phyloP scores from a whole-genome alignment of 2,329 filamentous ascomycete species.

The Didymella lethalis region DNA sequence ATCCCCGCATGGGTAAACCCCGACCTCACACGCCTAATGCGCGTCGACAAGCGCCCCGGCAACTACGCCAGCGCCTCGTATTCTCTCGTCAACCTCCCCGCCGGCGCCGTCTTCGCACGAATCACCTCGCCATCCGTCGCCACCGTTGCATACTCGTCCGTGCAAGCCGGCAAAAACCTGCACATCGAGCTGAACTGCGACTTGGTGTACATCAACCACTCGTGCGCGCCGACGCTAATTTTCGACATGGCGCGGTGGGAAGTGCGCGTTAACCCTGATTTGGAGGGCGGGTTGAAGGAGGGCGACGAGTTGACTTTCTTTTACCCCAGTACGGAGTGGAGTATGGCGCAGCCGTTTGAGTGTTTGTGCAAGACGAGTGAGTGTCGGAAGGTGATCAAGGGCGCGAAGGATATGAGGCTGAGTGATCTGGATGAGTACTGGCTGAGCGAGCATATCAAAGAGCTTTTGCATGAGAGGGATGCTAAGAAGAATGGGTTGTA shows the following conservation, averaged over 20 bases:
- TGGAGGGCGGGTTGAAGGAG: conserved; percentile 39
- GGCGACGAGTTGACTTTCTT: conserved; percentile 66
- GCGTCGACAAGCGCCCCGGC: conserved; percentile 49
- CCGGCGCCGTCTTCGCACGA: conserved; percentile 59
- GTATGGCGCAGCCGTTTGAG: conserved; percentile 75
- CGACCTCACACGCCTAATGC: conserved; percentile 51
- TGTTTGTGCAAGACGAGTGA: conserved; percentile 67
- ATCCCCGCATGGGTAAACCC: conserved; percentile 49
- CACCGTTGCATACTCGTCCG: conserved; percentile 59
- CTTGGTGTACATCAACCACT: conserved; percentile 66
- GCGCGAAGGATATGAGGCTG: conserved; percentile 67
- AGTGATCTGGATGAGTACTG: conserved; percentile 65
- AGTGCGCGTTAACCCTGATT: conserved; percentile 62
- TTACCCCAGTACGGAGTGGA: conserved; percentile 78
- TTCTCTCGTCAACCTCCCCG: conserved; percentile 60
- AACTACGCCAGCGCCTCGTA: conserved; percentile 55
- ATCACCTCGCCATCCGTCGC: conserved; percentile 58
- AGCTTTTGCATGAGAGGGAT: conserved; percentile 39
- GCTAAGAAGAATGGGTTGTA: conserved; percentile 14
- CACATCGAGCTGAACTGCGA: conserved; percentile 67
- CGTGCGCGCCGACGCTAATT: conserved; percentile 60
- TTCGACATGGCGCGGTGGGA: conserved; percentile 61
- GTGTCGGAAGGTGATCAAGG: conserved; percentile 69
- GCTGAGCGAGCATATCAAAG: conserved; percentile 44
- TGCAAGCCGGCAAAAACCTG: conserved; percentile 58